Base-by-base conservation (phyloP, 2,329 filamentous ascomycete species). In the Tolypocladium paradoxum region DNA sequence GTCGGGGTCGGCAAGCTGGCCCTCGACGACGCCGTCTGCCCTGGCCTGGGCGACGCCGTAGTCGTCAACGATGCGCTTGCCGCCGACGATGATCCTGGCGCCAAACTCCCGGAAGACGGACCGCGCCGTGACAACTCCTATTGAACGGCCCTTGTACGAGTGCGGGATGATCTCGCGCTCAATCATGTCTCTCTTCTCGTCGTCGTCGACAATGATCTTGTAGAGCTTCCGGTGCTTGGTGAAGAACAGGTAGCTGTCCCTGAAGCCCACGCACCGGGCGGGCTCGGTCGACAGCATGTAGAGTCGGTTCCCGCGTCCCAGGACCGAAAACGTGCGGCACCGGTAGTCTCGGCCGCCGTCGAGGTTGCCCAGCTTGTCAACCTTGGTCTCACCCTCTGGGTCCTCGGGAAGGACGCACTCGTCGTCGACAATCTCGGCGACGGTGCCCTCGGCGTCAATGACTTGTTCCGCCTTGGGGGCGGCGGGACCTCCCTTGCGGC, bases 201-300 rank as follows among this genome's bases (percentile, higher is more conserved):
- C 87, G 59, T 99, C 93, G 62, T 91, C 90, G 53, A 97, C 89
- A 63, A 99, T 96, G 64, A 99, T 96, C 75, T 99, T 99, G 80
- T 90, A 93, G 16, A 99, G 85, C 64, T 90, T 85, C 67, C 88
- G 88, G 71, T 99, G 93, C 72, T 97, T 99, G 58, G 93, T 95
- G 76, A 99, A 99, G 78, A 99, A 96, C 29, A 99, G 82, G 66
- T 99, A 99, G 58, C 91, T 96, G 76, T 99, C 93, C 60, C 93
- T 82, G 77, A 99, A 99, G 18, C 93, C 93, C 53, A 96, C 91
- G 64, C 93, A 97, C 59, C 93, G 87, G 27, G 93, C 93, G 6
- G 93, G 95, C 66, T 99, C 93, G 5, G 93, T 99, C 3, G 93
- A 97, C 70, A 99, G 74, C 93, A 99, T 99, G 81, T 99, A 99